Evolutionary conservation across 2,329 filamentous ascomycete species (phyloP), one percentile per base, ranked within the genome.

Genomic region (Coniochaeta sp.): DNA sequence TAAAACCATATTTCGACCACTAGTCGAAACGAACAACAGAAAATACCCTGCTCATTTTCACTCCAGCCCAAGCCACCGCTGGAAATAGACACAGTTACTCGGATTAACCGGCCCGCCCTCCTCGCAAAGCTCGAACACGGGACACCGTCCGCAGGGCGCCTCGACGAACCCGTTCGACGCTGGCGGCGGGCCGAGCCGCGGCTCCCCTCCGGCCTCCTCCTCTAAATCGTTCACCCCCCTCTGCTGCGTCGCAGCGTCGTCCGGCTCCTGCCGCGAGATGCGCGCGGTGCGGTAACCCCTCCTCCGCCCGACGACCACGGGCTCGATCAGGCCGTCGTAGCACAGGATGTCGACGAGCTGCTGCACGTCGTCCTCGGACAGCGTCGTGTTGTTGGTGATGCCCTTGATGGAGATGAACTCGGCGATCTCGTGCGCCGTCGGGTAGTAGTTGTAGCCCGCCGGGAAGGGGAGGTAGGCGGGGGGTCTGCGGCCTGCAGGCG

Each of bases 21-120:
- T 14, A 17, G n/a, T n/a, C n/a, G n/a, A n/a, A n/a, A n/a, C n/a
- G n/a, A n/a, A n/a, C n/a, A n/a, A n/a, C n/a, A n/a, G n/a, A n/a
- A n/a, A n/a, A n/a, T n/a, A n/a, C n/a, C n/a, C n/a, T n/a, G n/a
- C n/a, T n/a, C n/a, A n/a, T n/a, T 3, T 42, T 9, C 38, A 42
- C 38, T 80, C 75, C 64, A 77, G 68, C 0, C 77, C 82, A 54
- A 97, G 74, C 95, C 95, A 99, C 58, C 87, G 84, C 64, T 89
- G 84, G 70, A 96, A 97, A 71, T 99, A 99, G 59, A 91, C 89
- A 74, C 95, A 99, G 57, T 89, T 96, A 65, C 86, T 89, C 0
- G 93, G 91, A 68, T 89, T 96, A 24, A 99, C 91, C 0, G 92
- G 91, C 0, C 93, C 93, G 7, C 91, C 92, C 62, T 96, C 91